Conservation (phyloP, 1,284 basidiomycete species). For the Cerioporus squamosus region DNA sequence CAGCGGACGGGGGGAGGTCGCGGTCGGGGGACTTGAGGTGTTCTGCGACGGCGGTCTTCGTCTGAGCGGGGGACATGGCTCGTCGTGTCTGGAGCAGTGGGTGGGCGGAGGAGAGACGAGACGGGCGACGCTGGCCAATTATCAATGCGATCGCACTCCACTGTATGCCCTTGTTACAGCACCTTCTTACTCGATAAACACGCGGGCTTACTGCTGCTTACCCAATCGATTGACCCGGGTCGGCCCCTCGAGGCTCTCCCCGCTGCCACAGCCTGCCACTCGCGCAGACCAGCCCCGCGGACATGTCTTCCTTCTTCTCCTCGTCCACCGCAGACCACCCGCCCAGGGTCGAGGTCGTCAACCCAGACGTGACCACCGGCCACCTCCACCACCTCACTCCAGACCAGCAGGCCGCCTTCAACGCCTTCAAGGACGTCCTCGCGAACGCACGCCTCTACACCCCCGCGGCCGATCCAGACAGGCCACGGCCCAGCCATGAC, state of each 20-base stretch:
- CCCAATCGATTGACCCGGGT: no score
- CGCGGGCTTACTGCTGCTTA: no score
- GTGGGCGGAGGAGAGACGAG: constrained; percentile 1
- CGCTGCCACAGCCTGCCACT: neutral
- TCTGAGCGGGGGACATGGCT: constrained; percentile 14
- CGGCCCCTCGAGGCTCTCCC: neutral
- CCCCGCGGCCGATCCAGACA: constrained; percentile 29
- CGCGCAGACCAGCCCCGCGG: no score
- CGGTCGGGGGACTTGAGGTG: constrained; percentile 15
- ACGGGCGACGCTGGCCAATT: neutral
- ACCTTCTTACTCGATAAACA: no score
- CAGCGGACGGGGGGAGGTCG: constrained; percentile 12
- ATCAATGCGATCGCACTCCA: neutral
- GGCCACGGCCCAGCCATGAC: constrained; percentile 54
- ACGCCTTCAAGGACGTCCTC: constrained; percentile 57
- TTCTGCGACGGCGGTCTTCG: constrained; percentile 18
- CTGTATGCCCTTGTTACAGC: neutral
- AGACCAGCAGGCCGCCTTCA: constrained; percentile 51
- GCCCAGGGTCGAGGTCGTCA: constrained; percentile 21
- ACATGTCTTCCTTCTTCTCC: constrained; percentile 20
- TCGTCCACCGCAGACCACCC: constrained; percentile 10
- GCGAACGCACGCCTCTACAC: constrained; percentile 53
- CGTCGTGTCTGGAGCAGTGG: neutral
- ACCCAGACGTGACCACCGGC: constrained; percentile 45
- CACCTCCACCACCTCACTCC: constrained; percentile 57